Base-by-base conservation (phyloP, 768 basidiomycete genomes). In the Suillus weaverae region DNA sequence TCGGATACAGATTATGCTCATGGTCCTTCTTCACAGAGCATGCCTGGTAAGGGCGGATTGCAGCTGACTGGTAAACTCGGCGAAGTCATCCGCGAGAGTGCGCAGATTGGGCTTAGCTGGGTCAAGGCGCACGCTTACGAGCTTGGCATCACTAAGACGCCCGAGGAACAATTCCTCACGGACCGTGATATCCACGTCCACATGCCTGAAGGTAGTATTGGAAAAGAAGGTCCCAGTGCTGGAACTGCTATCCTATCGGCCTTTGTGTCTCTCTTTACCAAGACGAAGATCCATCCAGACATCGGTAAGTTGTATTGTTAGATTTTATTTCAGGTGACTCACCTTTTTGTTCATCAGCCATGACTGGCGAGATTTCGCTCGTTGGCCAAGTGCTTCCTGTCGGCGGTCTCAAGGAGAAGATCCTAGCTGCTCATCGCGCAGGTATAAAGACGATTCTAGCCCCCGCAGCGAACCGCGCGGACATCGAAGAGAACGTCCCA, bases 311-410 rank as follows among this genome's bases (percentile, higher is more conserved):
- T 6, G 43, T 33, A 54, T 26, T 55, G 39, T 35, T 51, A 65
- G 36, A 67, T 46, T 16, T 43, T n/a, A 36, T 51, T 38, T 41
- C 57, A 63, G 14, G 11, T 53, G 38, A 26, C 56, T 55, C 14
- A 35, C 39, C 16, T 60, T 4, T 33, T 38, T 60, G 5, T 30
- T 39, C 38, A 39, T 1, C 66, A 95, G 95, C 97, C 7, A 96
- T 99, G 95, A 99, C 97, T 0, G 97, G 97, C 18, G 97, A 99
- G 77, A 95, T 99, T 63, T 95, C 96, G 2, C 87, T 99, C 18
- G 90, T 95, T 0, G 97, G 97, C 0, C 95, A 97, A 77, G 97
- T 99, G 10, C 84, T 97, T 1, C 94, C 97, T 3, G 97, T 99
- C 11, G 97, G 97, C 9, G 97, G 97, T 0, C 78, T 99, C 67